Percentiles rank a stretch among this genome's conserved stretches.
Conservation (phyloP, 1,284 basidiomycete species). For the Apiotrichum siamense region DNA sequence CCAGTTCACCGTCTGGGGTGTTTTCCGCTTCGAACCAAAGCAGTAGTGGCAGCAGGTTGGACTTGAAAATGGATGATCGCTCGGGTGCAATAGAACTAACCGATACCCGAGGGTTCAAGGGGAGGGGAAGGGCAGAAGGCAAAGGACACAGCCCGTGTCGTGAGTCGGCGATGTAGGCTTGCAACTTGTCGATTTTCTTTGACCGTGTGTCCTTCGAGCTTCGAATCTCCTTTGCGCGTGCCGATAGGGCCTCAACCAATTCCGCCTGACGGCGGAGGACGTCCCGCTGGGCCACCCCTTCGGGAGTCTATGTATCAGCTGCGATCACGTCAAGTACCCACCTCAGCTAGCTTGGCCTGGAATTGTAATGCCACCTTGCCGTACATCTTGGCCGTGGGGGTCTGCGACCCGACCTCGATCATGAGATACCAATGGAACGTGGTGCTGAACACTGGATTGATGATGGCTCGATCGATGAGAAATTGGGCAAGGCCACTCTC, state of each 20-base stretch:
- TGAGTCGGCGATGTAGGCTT: constrained; percentile 71
- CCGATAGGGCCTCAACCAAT: constrained; percentile 73
- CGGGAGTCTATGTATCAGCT: constrained; percentile 54
- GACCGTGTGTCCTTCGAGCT: constrained; percentile 86
- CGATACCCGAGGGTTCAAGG: constrained; percentile 76
- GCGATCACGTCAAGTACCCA: constrained; percentile 27
- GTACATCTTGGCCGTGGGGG: constrained; percentile 83
- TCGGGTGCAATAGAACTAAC: constrained; percentile 82
- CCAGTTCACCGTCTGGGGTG: constrained; percentile 20
- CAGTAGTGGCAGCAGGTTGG: constrained; percentile 85
- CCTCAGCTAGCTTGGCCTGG: constrained; percentile 77
- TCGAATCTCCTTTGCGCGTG: constrained; percentile 77
- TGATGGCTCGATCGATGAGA: constrained; percentile 75
- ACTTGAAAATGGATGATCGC: constrained; percentile 94
- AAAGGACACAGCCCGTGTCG: constrained; percentile 73
- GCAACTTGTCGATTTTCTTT: constrained; percentile 95
- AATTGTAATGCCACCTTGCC: constrained; percentile 81
- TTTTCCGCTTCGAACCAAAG: constrained; percentile 71
- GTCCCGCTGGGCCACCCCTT: constrained; percentile 70
- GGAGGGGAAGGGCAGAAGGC: constrained; percentile 67
- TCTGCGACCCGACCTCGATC: constrained; percentile 74
- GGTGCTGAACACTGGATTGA: constrained; percentile 79
- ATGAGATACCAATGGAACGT: constrained; percentile 95
- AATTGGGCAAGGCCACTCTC: constrained; percentile 85
- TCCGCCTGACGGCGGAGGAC: constrained; percentile 78